These are phyloP conservation scores for Ophiostoma angusticollis DNA, from an alignment of 2,329 filamentous ascomycete species.

Conservation along the genomic window DNA sequence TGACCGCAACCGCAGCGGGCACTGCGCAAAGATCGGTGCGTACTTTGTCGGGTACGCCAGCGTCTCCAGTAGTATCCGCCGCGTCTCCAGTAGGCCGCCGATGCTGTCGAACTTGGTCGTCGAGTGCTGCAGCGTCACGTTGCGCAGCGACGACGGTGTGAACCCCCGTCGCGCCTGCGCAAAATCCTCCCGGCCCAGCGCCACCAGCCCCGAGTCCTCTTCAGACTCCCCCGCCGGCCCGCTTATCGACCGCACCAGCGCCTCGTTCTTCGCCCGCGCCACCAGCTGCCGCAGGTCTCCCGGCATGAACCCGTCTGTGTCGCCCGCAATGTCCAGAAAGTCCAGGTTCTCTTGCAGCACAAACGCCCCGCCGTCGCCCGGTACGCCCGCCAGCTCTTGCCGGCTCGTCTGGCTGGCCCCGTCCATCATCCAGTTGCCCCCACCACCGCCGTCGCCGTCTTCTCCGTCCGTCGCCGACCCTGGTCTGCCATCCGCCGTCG, in stretches of 20 bases:
- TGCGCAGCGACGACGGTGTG: slow-evolving; percentile 85
- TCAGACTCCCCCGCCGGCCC: slow-evolving; percentile 29
- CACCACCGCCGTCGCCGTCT: slow-evolving; percentile 39
- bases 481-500: slow-evolving; percentile 41
- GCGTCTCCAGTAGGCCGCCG: slow-evolving; percentile 73
- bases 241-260: slow-evolving; percentile 70
- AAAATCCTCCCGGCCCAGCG: slow-evolving; percentile 64
- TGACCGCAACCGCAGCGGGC: slow-evolving; percentile 84
- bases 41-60: slow-evolving; percentile 96
- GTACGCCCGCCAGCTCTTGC: slow-evolving; percentile 18
- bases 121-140: slow-evolving; percentile 85
- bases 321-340: slow-evolving; percentile 81
- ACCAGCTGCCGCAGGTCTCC: slow-evolving; percentile 81
- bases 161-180: slow-evolving; percentile 78
- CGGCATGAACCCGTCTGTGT: slow-evolving; percentile 96
- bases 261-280: slow-evolving; percentile 78
- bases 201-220: slow-evolving; percentile 40
- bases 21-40: slow-evolving; percentile 92
- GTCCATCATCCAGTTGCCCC: slow-evolving; percentile 66
- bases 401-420: slow-evolving; percentile 45
- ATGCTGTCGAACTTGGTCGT: slow-evolving; percentile 89
- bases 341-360: slow-evolving; percentile 66
- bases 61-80: slow-evolving; percentile 86
- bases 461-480: no score
- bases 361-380: slow-evolving; percentile 41